Base-by-base conservation (phyloP, 208 protist species). In the Acanthamoeba lenticulata region DNA sequence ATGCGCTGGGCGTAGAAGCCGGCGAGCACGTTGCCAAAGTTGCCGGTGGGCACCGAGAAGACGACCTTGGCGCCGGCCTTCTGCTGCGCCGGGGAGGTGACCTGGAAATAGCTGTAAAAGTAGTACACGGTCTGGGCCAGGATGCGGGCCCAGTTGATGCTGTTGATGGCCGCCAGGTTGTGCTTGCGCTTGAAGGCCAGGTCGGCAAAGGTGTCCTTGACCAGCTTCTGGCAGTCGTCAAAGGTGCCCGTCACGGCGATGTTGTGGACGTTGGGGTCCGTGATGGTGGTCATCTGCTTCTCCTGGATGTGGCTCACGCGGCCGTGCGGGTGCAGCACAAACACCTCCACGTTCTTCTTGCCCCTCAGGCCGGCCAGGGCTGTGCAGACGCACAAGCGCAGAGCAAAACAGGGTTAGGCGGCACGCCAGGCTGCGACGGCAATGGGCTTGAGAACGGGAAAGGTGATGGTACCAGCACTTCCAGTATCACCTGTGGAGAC, bases 111-210 rank as follows among this genome's bases (percentile, higher is more conserved):
- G 36, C 96, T 96, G 96, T 98, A 98, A 94, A 99, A 98, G 96
- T 99, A 99, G 97, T 99, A 99, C 13, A 97, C 98, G 24, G 99
- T 98, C 95, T 99, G 99, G n/a, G 98, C 98, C 65, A 99, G 97
- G 42, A 99, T 98, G 49, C 99, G 97, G 1, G 98, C 99, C 98
- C 98, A 99, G 97, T 99, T 99, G 96, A 99, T 99, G 79, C 97
- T 98, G 97, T 99, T 99, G 17, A 99, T 98, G 17, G 98, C 99
- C n/a, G 97, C 98, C 11, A 99, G 96, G 29, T 65, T 52, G 32
- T 99, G 96, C 69, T 96, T 92, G 60, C 96, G 89, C 42, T 96
- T 98, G 94, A 99, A 97, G 1, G 79, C 60, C 2, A 21, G 62
- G 94, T 99, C 97, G 52, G 94, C 94, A 94, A 99, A 99, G 67